Evolutionary conservation across 1,284 basidiomycete species (phyloP), one percentile per base, ranked within the genome.

Genomic region (Thecaphora thlaspeos): DNA sequence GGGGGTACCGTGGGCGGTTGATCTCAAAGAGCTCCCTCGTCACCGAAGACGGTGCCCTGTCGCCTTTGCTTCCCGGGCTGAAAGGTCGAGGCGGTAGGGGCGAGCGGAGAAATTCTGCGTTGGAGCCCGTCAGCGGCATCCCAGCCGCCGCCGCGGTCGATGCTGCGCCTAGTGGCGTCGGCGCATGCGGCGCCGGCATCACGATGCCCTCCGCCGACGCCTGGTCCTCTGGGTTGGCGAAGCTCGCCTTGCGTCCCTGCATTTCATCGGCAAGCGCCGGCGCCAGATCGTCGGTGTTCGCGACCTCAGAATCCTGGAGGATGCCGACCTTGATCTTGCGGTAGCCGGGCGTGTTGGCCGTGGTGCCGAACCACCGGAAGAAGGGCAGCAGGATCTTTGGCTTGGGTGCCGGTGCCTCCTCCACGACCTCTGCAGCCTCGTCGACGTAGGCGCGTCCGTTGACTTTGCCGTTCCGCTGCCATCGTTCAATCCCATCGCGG

Each of bases 361-460:
- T 72, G 2, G 65, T 61, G 30, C 70, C 70, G 28, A 72, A 72
- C 70, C 70, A 72, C 9, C 70, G 61, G 60, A 72, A 72, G 63
- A 72, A 72, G n/a, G 70, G 70, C 1, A 70, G 61, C 10, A 64
- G 48, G 45, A 70, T 71, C 55, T 65, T 69, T 40, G 62, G 62
- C 2, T 56, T 55, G 7, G 62, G 34, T 18, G 55, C 56, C 3
- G 48, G 38, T 2, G 51, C 41, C 4, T 23, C 45, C 3, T 47
- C 41, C 12, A 53, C 51, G 15, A 53, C 38, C 21, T 48, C 41
- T 4, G 47, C 30, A 14, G 22, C 18, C 15, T 51, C 44, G 7
- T 65, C 57, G 18, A 21, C 39, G 41, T 54, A 57, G 14, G 49
- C 46, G n/a, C 28, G 50, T 14, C 48, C 46, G 30, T 56, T 47